Percentiles rank a stretch among this genome's conserved stretches.
These are phyloP conservation scores for Claviceps cyperi DNA, from an alignment of 2,329 filamentous ascomycete species.

Conservation along the genomic window DNA sequence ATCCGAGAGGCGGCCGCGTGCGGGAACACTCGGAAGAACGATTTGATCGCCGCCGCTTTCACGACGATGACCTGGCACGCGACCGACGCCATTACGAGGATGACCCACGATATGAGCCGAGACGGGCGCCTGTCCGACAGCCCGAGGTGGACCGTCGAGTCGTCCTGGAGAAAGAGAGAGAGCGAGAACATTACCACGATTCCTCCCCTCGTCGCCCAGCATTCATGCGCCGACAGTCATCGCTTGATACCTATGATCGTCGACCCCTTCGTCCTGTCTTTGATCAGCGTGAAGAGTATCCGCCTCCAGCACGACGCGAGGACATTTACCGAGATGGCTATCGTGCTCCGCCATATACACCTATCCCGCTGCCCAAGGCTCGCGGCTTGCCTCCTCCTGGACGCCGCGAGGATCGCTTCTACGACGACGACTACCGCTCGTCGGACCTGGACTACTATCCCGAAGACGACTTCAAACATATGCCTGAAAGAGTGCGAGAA, in stretches of 20 bases:
- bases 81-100: conserved; percentile 45
- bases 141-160: conserved; percentile 38
- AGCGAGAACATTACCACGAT: conserved; percentile 29
- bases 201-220: conserved; percentile 46
- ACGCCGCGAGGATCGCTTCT: conserved; percentile 37
- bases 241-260: conserved; percentile 79
- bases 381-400: conserved; percentile 45
- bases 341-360: conserved; percentile 34
- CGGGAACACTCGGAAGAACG: conserved; percentile 37
- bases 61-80: conserved; percentile 31
- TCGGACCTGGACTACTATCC: conserved; percentile 54
- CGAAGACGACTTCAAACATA: conserved; percentile 56
- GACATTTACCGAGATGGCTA: conserved; percentile 33
- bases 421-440: conserved; percentile 54
- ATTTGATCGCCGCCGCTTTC: conserved; percentile 31
- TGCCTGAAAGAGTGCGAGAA: conserved; percentile 45
- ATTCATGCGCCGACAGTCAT: conserved; percentile 69
- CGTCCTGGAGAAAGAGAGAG: conserved; percentile 40
- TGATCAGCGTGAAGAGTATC: conserved; percentile 44
- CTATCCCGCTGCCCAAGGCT: conserved; percentile 56
- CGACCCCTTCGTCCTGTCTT: conserved; percentile 39
- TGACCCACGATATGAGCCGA: conserved; percentile 24
- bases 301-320: conserved; percentile 38
- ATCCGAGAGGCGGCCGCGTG: conserved; percentile 19
- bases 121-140: conserved; percentile 18